Evolutionary conservation across 495 filamentous ascomycete genomes (phyloP).

Genomic region (Xylaria nigripes): DNA sequence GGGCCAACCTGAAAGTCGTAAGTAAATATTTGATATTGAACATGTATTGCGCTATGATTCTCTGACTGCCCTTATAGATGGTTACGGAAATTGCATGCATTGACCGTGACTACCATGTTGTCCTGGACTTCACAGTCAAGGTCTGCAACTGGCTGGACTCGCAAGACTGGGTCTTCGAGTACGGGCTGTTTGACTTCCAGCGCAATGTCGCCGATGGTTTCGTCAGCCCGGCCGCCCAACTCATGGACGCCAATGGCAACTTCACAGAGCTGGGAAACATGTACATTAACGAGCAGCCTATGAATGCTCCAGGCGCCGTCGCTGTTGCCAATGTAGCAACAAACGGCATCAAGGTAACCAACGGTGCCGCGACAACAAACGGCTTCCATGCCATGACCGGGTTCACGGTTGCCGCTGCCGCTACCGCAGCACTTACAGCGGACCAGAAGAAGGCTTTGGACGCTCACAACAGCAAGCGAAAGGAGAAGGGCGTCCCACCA

Average conservation of each 20-base stretch:
- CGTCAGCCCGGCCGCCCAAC: slow-evolving; percentile 39
- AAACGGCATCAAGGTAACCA: too few relatives aligned
- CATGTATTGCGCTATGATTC: neutral
- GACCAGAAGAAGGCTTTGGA: slow-evolving; percentile 24
- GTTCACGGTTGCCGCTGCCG: slow-evolving; percentile 8
- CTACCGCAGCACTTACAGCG: slow-evolving; percentile 10
- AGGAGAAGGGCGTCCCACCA: slow-evolving; percentile 18
- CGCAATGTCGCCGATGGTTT: slow-evolving; percentile 34
- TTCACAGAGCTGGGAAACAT: slow-evolving; percentile 35
- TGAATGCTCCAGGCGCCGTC: slow-evolving; percentile 15
- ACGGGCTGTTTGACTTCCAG: slow-evolving; percentile 42
- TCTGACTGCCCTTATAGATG: slow-evolving; percentile 18
- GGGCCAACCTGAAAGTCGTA: slow-evolving; percentile 20
- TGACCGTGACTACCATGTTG: slow-evolving; percentile 28
- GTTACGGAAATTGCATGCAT: slow-evolving; percentile 41
- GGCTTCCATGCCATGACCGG: too few relatives aligned
- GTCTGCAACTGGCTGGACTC: slow-evolving; percentile 40
- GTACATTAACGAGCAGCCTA: slow-evolving; percentile 26
- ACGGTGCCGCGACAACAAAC: too few relatives aligned
- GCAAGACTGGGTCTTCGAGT: slow-evolving; percentile 35
- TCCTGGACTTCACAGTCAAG: slow-evolving; percentile 34
- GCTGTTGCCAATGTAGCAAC: neutral
- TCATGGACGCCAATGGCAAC: slow-evolving; percentile 37
- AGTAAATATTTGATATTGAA: slow-evolving; percentile 5
- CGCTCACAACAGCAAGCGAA: slow-evolving; percentile 25